Evolutionary conservation across 1,284 basidiomycete genomes (phyloP), one percentile per base, ranked within the genome.

Genomic region (Trichosporon sp.): DNA sequence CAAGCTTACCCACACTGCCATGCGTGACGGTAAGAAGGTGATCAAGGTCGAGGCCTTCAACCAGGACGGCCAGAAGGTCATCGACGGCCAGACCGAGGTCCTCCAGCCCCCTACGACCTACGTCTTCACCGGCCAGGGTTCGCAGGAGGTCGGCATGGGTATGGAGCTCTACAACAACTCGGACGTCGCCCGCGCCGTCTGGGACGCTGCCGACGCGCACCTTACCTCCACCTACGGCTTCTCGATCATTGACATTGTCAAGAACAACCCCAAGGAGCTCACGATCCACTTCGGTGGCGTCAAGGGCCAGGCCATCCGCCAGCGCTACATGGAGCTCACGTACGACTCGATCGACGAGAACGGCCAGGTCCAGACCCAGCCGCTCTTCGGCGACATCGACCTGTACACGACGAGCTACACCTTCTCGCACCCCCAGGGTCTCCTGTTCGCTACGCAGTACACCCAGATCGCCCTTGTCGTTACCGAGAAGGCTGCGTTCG

Each of bases 281-380:
- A 98, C 95, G 0, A 91, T 99, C 75, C 96, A 99, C 84, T 99
- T 99, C 76, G 97, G 97, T 86, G 96, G 96, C 83, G 92, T 98
- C 85, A 98, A 97, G 84, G 96, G 96, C 58, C 95, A 98, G 81
- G 94, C 91, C 5, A 98, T 98, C 75, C 92, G 96, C 65, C 92
- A 96, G 80, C 91, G 97, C 51, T 99, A 98, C 86, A 98, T 98
- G 94, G 93, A 95, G 77, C 97, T 99, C 91, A 91, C 92, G 11
- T 98, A 98, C 86, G 95, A 98, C 80, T 91, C 94, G 1, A 91
- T 93, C 86, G 95, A 97, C 85, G 94, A 93, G 84, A 92, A 94
- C 77, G 95, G 96, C 73, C 90, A 92, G 78, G 89, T 97, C 83
- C 94, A 94, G 86, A 97, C 93, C 0, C 89, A 96, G 27, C 95